Conservation (phyloP, 2,329 filamentous ascomycete species). For the Fusarium sp. region DNA sequence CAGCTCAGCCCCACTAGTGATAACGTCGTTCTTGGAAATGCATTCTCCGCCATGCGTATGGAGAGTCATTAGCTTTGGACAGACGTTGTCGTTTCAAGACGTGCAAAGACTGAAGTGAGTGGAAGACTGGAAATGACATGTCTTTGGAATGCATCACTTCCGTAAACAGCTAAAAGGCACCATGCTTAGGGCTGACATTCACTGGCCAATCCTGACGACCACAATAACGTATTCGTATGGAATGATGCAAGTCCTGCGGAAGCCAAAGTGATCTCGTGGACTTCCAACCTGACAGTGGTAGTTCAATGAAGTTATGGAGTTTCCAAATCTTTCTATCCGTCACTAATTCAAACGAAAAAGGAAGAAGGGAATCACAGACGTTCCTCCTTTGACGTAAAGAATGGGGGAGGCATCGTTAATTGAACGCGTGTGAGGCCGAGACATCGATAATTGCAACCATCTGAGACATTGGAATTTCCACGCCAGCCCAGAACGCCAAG, state of each 20-base stretch:
- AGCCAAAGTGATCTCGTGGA: background rate
- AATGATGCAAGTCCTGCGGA: background rate
- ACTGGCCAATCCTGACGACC: accelerated
- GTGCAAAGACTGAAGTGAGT: background rate
- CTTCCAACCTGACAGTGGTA: background rate
- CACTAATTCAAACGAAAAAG: background rate
- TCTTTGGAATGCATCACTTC: slow-evolving; percentile 12
- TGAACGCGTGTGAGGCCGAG: slow-evolving; percentile 2
- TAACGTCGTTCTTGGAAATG: background rate
- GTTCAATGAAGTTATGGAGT: background rate
- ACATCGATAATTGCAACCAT: slow-evolving; percentile 7
- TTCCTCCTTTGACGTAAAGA: background rate
- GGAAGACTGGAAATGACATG: background rate
- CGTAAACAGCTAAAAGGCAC: slow-evolving; percentile 3
- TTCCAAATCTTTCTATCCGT: no score
- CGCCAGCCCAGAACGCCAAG: background rate
- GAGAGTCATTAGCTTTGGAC: background rate
- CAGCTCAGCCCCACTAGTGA: background rate
- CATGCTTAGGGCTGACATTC: background rate
- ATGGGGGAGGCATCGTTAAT: background rate
- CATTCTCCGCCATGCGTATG: no score
- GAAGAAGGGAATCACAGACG: no score
- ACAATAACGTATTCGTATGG: accelerated
- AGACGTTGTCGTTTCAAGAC: background rate
- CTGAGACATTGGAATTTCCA: slow-evolving; percentile 17